These are phyloP conservation scores for Crepidotus variabilis DNA, from an alignment of 768 basidiomycete species.

Conservation along the genomic window DNA sequence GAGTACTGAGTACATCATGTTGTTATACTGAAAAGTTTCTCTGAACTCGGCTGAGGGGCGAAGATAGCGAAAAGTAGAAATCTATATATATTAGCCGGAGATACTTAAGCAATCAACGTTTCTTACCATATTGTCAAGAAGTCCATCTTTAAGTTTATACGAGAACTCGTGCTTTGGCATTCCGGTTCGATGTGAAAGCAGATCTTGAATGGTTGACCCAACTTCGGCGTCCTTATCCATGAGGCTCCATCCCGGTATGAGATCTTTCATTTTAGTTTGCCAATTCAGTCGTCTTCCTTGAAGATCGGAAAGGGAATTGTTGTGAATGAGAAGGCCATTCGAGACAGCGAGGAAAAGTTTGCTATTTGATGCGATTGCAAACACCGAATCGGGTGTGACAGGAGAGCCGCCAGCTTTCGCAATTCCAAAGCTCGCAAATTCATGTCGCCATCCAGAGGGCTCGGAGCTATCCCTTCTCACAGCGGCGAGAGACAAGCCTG, in stretches of 20 bases:
- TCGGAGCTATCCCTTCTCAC: constrained; percentile 27
- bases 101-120: too few relatives aligned
- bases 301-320: constrained; percentile 29
- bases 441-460: constrained; percentile 30
- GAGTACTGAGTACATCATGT: constrained; percentile 40
- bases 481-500: constrained; percentile 37
- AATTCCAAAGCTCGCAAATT: constrained; percentile 35
- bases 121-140: constrained; percentile 32
- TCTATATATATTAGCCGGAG: constrained; percentile 19
- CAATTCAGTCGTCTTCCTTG: constrained; percentile 28
- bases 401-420: constrained; percentile 30
- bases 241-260: constrained; percentile 38
- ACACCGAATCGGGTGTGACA: constrained; percentile 39
- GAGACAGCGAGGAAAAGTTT: constrained; percentile 37
- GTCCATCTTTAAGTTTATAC: constrained; percentile 23
- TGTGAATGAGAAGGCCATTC: constrained; percentile 34
- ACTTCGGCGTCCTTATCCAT: constrained; percentile 31
- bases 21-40: constrained; percentile 42
- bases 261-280: constrained; percentile 30
- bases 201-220: constrained; percentile 34
- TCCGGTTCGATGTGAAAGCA: constrained; percentile 40
- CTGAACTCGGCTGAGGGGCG: constrained; percentile 38
- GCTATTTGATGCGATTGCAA: constrained; percentile 42
- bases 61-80: constrained; percentile 31
- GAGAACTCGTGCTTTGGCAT: constrained; percentile 43